Evolutionary conservation across 495 filamentous ascomycete genomes (phyloP), one percentile per base, ranked within the genome.

Genomic region (Copromyces sp.): DNA sequence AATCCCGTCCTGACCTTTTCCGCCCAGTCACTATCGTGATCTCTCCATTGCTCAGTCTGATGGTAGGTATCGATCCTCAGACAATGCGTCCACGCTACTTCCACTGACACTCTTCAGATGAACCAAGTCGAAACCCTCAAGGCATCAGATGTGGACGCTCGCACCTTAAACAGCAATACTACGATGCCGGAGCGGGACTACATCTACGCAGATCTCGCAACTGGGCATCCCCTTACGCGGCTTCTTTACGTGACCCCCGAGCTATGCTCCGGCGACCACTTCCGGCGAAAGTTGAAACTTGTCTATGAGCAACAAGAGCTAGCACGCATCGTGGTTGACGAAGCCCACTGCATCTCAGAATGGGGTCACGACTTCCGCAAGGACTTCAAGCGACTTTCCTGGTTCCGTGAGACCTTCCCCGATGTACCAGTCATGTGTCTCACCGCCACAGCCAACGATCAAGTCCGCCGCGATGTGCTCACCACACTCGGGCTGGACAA

Each of bases 361-460:
- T 98, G 95, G 95, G 95, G 95, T 20, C 94, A 98, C 79, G 95
- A 98, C 80, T 98, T 98, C 77, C 91, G 95, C n/a, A 92, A 91
- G 20, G 90, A 93, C 40, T 98, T 97, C 81, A 93, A 93, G 75
- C 86, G 90, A 35, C 87, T 98, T n/a, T 89, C 89, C 8, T 97
- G 92, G 89, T 97, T 98, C 83, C 93, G 91, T 73, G 84, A 87
- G 38, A 89, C 89, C 29, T 92, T 93, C 73, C 94, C 94, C 0
- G 84, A 90, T 38, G 92, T 97, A 1, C 94, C 95, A 32, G 90
- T 98, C 39, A 97, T 94, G 74, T 95, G 93, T 68, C 86, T 97
- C 20, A 98, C 95, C 0, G 95, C 95, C 4, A 97, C 95, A 2
- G 95, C 95, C 17, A 97, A 95, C 16, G 81, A 86, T 3, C 87